Conservation (phyloP, 2,329 filamentous ascomycete species). For the Xylaria sp. region DNA sequence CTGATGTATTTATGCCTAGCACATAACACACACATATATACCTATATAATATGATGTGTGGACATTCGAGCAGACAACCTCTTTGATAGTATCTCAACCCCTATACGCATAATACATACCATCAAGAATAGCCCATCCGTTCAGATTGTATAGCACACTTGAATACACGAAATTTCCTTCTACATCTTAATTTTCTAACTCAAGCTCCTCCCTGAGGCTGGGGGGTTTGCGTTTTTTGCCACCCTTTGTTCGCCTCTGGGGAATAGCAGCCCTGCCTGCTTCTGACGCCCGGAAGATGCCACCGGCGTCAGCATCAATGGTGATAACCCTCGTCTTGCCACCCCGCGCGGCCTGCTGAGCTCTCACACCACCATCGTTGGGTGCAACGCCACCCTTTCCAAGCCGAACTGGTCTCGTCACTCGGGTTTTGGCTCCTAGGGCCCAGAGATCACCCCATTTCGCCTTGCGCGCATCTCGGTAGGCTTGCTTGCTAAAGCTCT, state of each 20-base stretch:
- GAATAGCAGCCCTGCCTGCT: constrained; percentile 45
- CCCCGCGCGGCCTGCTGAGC: constrained; percentile 47
- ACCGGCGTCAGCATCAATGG: constrained; percentile 49
- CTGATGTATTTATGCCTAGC: no score
- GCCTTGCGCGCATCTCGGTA: constrained; percentile 94
- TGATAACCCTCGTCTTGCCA: constrained; percentile 56
- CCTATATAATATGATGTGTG: no score
- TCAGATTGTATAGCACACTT: background rate
- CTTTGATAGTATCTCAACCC: no score
- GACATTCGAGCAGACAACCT: no score
- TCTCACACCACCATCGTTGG: constrained; percentile 60
- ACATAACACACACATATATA: no score
- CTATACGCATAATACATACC: background rate
- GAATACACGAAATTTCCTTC: background rate
- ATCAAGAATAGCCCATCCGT: background rate
- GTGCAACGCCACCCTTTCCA: constrained; percentile 57
- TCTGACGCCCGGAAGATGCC: constrained; percentile 55
- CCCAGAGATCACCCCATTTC: constrained; percentile 94
- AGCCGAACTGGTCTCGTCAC: constrained; percentile 69
- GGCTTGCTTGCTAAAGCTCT: constrained; percentile 80
- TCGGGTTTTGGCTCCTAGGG: constrained; percentile 89
- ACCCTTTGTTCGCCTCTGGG: constrained; percentile 55
- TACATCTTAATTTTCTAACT: constrained; percentile 4
- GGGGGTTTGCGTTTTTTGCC: constrained; percentile 50
- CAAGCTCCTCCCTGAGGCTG: constrained; percentile 54